Evolutionary conservation across 441 rosid species (phyloP).

Genomic region (Bruguiera hainesii): DNA sequence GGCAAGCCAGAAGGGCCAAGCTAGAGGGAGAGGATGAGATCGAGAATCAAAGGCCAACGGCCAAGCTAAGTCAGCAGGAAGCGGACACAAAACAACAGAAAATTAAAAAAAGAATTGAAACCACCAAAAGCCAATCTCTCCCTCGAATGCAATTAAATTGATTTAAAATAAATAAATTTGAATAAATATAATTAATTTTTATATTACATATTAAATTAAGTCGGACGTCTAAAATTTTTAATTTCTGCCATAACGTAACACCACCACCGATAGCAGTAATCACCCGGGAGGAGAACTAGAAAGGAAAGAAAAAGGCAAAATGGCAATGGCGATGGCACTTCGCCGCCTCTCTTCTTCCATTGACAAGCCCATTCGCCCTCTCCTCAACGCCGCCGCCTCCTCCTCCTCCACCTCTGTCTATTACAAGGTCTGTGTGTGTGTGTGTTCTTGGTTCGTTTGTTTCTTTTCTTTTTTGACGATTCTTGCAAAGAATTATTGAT

Average conservation of each 20-base stretch:
- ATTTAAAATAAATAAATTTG: too few species aligned
- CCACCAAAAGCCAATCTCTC: constrained; percentile 50
- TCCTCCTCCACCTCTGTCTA: constrained; percentile 36
- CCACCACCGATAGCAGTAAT: neutral
- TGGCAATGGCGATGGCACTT: constrained; percentile 96
- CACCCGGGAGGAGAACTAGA: too few species aligned
- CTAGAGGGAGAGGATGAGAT: too few species aligned
- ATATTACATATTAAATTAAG: neutral
- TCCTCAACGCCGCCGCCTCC: constrained; percentile 45
- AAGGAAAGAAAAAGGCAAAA: constrained; percentile 5
- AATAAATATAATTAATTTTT: too few species aligned
- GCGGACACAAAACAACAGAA: constrained; percentile 1
- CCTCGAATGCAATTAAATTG: neutral
- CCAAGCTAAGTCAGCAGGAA: neutral
- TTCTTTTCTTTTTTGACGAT: neutral
- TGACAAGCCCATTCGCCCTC: constrained; percentile 80
- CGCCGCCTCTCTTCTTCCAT: constrained; percentile 86
- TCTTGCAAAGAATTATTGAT: neutral
- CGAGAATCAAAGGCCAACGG: neutral
- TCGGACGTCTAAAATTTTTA: neutral
- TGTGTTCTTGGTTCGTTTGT: neutral
- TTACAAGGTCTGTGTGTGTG: constrained; percentile 46
- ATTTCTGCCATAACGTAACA: neutral
- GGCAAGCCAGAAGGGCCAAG: too few species aligned
- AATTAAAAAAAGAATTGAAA: constrained; percentile 12